These are phyloP conservation scores for Ogataea nitratoaversa DNA, from an alignment of 805 yeast species.

Conservation along the genomic window DNA sequence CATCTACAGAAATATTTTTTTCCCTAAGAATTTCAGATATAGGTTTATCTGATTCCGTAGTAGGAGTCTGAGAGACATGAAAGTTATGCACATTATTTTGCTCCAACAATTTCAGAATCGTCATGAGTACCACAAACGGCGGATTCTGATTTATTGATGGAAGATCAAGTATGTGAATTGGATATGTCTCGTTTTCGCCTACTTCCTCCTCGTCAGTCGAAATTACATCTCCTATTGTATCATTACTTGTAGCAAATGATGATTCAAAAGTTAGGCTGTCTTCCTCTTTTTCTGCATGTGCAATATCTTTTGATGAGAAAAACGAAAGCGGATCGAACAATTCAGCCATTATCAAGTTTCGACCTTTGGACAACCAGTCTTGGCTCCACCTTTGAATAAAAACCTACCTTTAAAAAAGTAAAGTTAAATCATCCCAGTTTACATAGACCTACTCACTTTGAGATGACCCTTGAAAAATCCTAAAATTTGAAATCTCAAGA, in stretches of 20 bases:
- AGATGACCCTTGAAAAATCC: not conserved
- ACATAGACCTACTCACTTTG: too few species aligned
- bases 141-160: conserved; percentile 48
- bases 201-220: not conserved
- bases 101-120: conserved; percentile 44
- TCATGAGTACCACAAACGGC: conserved; percentile 40
- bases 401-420: too few species aligned
- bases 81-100: conserved; percentile 53
- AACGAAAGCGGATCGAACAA: conserved; percentile 22
- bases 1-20: conserved; percentile 29
- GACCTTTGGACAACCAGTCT: too few species aligned
- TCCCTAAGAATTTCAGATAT: conserved; percentile 23
- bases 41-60: conserved; percentile 9
- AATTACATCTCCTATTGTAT: too few species aligned
- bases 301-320: conserved; percentile 3
- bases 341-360: not conserved
- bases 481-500: not conserved
- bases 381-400: too few species aligned
- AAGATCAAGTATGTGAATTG: conserved; percentile 54
- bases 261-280: too few species aligned
- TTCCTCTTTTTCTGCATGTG: too few species aligned
- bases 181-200: conserved; percentile 13
- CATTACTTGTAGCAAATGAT: too few species aligned
- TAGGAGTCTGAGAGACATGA: conserved; percentile 4
- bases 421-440: too few species aligned